Conservation (phyloP, 73 alveolate genomes). For the Tetrahymena elliotti region DNA sequence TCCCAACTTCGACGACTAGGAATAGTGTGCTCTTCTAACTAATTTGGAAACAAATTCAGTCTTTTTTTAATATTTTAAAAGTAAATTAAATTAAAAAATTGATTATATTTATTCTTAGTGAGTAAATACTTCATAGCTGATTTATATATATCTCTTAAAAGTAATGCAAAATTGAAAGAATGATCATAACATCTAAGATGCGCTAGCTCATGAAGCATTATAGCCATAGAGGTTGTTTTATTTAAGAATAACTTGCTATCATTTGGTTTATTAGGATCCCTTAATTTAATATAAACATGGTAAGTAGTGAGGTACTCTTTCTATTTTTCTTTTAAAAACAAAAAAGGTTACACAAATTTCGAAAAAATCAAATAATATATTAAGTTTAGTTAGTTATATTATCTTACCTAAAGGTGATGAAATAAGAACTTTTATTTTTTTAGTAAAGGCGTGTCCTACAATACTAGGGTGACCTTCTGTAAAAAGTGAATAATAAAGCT, state of each 20-base stretch:
- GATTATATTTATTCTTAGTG: background rate
- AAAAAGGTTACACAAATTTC: background rate
- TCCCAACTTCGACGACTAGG: background rate
- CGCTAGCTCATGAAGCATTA: background rate
- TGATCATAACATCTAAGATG: background rate
- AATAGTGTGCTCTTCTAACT: background rate
- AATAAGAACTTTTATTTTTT: background rate
- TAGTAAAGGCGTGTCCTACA: background rate
- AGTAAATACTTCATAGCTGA: background rate
- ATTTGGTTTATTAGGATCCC: background rate
- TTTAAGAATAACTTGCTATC: background rate
- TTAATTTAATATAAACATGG: background rate
- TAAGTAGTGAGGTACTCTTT: background rate
- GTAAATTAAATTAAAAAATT: background rate
- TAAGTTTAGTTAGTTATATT: background rate
- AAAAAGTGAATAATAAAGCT: background rate
- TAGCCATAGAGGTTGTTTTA: background rate
- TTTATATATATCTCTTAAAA: background rate
- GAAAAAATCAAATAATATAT: background rate
- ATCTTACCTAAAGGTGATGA: background rate
- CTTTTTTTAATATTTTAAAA: background rate
- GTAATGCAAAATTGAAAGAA: background rate
- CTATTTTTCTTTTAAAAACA: background rate
- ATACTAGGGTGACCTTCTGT: background rate
- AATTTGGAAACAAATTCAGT: background rate